Evolutionary conservation across 2,329 filamentous ascomycete species (phyloP).

Genomic region (Geosmithia flava): DNA sequence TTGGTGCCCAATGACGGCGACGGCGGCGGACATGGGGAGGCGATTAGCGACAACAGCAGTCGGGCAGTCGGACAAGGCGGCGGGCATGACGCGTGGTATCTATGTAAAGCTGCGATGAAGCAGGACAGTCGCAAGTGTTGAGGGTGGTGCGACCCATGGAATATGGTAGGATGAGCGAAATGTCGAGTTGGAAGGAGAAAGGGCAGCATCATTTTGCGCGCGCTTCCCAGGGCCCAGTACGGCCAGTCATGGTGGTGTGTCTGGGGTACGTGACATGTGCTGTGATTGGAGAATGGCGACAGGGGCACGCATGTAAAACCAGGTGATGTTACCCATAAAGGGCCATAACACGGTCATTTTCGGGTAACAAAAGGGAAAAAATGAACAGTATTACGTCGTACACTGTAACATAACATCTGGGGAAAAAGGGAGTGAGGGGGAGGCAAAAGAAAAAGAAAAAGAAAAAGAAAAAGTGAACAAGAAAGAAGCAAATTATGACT

Average conservation of each 20-base stretch:
- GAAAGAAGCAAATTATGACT: neutral
- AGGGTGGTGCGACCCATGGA: neutral
- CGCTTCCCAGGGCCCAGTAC: conserved; percentile 2
- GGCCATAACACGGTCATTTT: conserved; percentile 22
- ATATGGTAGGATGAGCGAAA: conserved; percentile 5
- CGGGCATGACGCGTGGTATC: conserved; percentile 2
- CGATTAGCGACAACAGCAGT: neutral
- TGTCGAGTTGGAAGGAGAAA: neutral
- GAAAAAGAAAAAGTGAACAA: neutral
- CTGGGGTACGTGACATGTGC: conserved; percentile 4
- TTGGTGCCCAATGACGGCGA: conserved; percentile 3
- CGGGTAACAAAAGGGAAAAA: conserved; percentile 21
- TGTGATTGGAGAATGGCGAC: conserved; percentile 8
- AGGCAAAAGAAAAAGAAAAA: neutral
- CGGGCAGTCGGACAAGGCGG: neutral
- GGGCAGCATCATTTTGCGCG: neutral
- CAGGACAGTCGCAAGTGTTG: conserved; percentile 1
- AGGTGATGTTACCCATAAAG: conserved; percentile 19
- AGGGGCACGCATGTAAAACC: conserved; percentile 14
- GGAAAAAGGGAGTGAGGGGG: neutral
- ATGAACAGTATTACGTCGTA: neutral
- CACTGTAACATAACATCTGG: neutral
- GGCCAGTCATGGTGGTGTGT: conserved; percentile 1
- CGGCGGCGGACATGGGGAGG: conserved; percentile 2
- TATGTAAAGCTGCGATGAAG: neutral